These are phyloP conservation scores for Trypanosoma theileri DNA, from an alignment of 208 protist genomes.

Conservation along the genomic window DNA sequence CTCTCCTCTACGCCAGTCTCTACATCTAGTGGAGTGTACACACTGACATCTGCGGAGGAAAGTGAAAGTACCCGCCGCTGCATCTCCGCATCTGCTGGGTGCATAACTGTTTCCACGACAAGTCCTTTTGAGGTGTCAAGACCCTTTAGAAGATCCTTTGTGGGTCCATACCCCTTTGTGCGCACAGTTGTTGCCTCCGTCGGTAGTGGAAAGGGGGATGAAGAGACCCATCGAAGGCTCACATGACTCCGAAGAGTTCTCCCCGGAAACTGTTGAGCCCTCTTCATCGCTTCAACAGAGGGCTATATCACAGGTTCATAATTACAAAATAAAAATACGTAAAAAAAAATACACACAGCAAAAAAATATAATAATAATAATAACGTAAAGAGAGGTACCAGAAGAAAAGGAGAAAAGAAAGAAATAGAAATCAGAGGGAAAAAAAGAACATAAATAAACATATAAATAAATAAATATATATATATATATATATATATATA, in stretches of 20 bases:
- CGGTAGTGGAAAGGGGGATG: slow-evolving; percentile 1
- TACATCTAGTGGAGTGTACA: slow-evolving; percentile 23
- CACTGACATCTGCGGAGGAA: slow-evolving; percentile 41
- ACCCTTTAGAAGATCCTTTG: slow-evolving; percentile 61
- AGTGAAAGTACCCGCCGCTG: slow-evolving; percentile 68
- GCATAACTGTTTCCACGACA: slow-evolving; percentile 61
- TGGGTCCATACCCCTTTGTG: slow-evolving; percentile 72
- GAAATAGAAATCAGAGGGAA: slow-evolving; percentile 9
- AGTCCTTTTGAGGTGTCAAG: slow-evolving; percentile 41
- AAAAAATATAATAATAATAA: slow-evolving; percentile 8
- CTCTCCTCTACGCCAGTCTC: not conserved
- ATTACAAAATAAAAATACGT: slow-evolving; percentile 8
- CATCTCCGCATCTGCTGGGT: slow-evolving; percentile 66
- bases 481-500: not conserved
- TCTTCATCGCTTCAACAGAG: slow-evolving; percentile 18
- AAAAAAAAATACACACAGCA: slow-evolving; percentile 5
- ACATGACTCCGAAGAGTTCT: not conserved
- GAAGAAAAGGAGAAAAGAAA: slow-evolving; percentile 2
- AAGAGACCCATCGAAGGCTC: slow-evolving; percentile 20
- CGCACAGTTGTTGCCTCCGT: slow-evolving; percentile 40
- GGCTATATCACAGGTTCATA: not conserved
- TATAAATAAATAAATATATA: not conserved
- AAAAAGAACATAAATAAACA: slow-evolving; percentile 9
- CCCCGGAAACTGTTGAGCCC: slow-evolving; percentile 6
- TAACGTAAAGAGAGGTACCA: not conserved